Evolutionary conservation across 306 rosid species (phyloP), one percentile per base, ranked within the genome.

Genomic region (Rosa chinensis): DNA sequence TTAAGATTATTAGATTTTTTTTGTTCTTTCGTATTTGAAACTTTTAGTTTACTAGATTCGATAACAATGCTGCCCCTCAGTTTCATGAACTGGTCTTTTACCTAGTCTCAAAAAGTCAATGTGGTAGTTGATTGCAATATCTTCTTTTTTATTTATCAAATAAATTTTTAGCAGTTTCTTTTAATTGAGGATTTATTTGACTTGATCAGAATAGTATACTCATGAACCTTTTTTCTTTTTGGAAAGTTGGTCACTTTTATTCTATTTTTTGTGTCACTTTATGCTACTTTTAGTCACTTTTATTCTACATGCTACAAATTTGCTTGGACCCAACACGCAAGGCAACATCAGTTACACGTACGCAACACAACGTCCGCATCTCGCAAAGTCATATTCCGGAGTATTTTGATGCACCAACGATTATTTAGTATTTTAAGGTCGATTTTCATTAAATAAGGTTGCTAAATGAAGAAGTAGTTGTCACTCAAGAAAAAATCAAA

Each of bases 1-100:
- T 58, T 58, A 7, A 3, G 10, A 17, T 58, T 58, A 9, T 58
- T n/a, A n/a, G 35, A 58, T 7, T 58, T 8, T 25, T 25, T 25
- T 53, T 53, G 23, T 53, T 53, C 59, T 53, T 53, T 32, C 3
- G 37, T 20, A 58, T 58, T 20, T 58, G 64, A n/a, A 58, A n/a
- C 12, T 9, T 20, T 18, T 58, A 20, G 18, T 58, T 20, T n/a
- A 61, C 12, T 25, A 11, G 17, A 23, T 61, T 61, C 39, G 37
- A 12, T 61, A 23, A 61, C 37, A 23, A 23, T 4, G 18, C 11
- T 61, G 39, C 17, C 18, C 18, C 67, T 58, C 67, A 61, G 39
- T 61, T 66, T 40, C 72, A 18, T 40, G 72, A 66, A 39, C 49
- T 40, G 48, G 72, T 66, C 72, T 69, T 66, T 69, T 40, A 67